Evolutionary conservation across 1,284 basidiomycete species (phyloP), one percentile per base, ranked within the genome.

Genomic region (Termitomyces sp.): DNA sequence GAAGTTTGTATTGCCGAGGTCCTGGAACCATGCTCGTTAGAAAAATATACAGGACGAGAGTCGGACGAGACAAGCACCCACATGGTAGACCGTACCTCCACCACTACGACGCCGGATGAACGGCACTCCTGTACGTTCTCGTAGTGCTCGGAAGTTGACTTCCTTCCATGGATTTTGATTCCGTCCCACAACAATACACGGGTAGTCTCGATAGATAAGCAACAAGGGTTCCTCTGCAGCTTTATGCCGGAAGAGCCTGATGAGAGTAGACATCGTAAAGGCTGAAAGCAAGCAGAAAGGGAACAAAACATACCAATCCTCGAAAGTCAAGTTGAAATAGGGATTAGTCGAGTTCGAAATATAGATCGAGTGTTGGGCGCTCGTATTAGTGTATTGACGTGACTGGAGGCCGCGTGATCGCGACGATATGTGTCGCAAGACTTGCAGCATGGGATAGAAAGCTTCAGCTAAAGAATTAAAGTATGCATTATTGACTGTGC

Each of bases 141-240:
- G 63, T 17, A 73, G 57, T 7, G 68, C 69, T 40, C 63, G 17
- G 44, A 74, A 68, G 64, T 97, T 95, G 57, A 95, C 86, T 70
- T 99, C 97, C 68, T 92, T 95, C 96, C 96, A 99, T 19, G 94
- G 94, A 64, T 98, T 98, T 77, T 99, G 96, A 69, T 98, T 97
- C 50, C 96, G 79, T 0, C 97, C 97, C 54, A 99, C 92, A 44
- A 99, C 83, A 13, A 99, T 92, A 64, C 94, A 96, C 1, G 94
- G 92, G 0, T 74, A 70, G 68, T 99, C 93, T 47, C 92, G 84
- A 68, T 98, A 99, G 52, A 99, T 72, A 52, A 98, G 81, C 26
- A 98, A 78, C 31, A 96, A 75, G 1, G 92, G 92, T 40, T 80
- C 71, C 10, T 82, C 72, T 5, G 77, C 76, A 2, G 81, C 73